Evolutionary conservation across 352 stramenopile genomes (phyloP).

Genomic region (Thalassiosira mediterranea): DNA sequence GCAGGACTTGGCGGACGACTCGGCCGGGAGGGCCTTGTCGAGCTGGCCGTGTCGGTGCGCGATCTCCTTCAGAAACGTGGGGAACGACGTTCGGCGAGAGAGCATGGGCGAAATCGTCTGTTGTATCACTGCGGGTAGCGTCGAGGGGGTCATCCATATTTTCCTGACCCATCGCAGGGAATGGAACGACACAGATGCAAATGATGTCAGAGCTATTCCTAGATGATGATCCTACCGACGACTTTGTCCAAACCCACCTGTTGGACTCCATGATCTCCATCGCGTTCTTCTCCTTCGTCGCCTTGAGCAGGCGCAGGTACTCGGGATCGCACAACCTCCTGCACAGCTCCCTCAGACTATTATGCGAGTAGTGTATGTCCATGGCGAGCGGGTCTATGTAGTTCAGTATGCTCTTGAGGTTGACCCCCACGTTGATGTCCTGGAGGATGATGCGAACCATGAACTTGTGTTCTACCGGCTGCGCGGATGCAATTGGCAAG

Average conservation of each 20-base stretch:
- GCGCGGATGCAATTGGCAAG: no score
- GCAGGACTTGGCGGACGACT: slow-evolving; percentile 34
- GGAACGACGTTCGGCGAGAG: slow-evolving; percentile 56
- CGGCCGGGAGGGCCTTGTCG: slow-evolving; percentile 30
- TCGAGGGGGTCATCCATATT: slow-evolving; percentile 42
- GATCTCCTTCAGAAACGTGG: slow-evolving; percentile 57
- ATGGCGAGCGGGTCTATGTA: slow-evolving; percentile 62
- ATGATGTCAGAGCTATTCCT: no score
- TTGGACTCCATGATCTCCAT: no score
- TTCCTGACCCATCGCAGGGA: slow-evolving; percentile 5
- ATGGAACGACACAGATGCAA: no score
- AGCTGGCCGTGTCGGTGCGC: slow-evolving; percentile 41
- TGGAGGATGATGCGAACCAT: slow-evolving; percentile 75
- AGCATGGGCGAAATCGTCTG: slow-evolving; percentile 73
- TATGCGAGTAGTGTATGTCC: slow-evolving; percentile 70
- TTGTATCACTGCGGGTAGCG: slow-evolving; percentile 45
- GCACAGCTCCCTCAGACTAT: slow-evolving; percentile 71
- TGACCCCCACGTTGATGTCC: slow-evolving; percentile 70
- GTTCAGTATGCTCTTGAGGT: slow-evolving; percentile 60
- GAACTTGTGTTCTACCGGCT: slow-evolving; percentile 82
- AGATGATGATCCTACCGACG: no score
- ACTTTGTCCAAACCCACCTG: no score
- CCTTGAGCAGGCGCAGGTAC: slow-evolving; percentile 46
- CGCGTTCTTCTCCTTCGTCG: slow-evolving; percentile 53
- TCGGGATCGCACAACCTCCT: slow-evolving; percentile 62